Evolutionary conservation across 2,329 filamentous ascomycete species (phyloP).

Genomic region (Venturia effusa): DNA sequence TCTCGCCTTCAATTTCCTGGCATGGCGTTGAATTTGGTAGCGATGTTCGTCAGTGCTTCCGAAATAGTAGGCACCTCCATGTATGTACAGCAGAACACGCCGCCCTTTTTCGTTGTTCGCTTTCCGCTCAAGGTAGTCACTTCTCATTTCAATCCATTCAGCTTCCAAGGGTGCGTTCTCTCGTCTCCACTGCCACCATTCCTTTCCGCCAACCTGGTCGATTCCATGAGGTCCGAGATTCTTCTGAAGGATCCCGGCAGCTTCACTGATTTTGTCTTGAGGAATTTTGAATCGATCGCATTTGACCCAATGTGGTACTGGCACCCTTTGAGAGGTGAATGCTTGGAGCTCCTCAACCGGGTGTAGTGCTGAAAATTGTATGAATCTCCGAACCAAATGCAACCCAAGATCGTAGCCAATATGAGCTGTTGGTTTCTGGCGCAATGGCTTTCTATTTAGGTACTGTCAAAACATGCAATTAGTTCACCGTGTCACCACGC

Average conservation of each 20-base stretch:
- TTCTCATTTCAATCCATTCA: conserved; percentile 95
- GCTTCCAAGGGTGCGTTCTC: conserved; percentile 57
- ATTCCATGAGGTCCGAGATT: conserved; percentile 73
- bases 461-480: conserved; percentile 51
- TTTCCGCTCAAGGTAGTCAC: conserved; percentile 64
- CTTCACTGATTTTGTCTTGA: conserved; percentile 48
- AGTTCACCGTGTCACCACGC: neutral
- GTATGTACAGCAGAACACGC: conserved; percentile 84
- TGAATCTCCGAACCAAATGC: conserved; percentile 74
- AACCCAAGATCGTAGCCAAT: conserved; percentile 92
- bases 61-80: conserved; percentile 92
- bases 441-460: conserved; percentile 63
- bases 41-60: conserved; percentile 92
- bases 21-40: conserved; percentile 96
- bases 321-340: conserved; percentile 88
- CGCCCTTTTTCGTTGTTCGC: conserved; percentile 39
- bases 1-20: conserved; percentile 81
- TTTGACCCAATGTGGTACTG: conserved; percentile 78
- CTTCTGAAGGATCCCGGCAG: conserved; percentile 56
- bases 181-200: conserved; percentile 85
- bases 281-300: conserved; percentile 59
- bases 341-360: conserved; percentile 87
- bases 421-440: conserved; percentile 74
- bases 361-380: conserved; percentile 75
- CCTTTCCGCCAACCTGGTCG: conserved; percentile 63